phyloP scores from a whole-genome alignment of 371 early-diverging fungal species.

The Mortierella sp. region DNA sequence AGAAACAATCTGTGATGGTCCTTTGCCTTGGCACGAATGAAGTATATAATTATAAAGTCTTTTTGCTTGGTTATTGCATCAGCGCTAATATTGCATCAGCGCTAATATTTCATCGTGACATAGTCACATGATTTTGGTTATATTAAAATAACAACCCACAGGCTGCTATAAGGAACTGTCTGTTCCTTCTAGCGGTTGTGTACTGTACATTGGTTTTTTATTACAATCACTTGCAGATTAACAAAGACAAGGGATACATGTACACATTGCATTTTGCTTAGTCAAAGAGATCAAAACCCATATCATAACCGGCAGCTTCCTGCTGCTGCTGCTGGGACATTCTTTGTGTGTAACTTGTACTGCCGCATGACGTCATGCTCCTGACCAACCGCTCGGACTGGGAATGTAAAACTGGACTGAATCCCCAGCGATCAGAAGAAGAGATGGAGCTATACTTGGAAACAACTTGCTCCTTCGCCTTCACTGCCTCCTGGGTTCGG shows the following conservation, averaged over 20 bases:
- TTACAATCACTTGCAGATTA: too few relatives aligned
- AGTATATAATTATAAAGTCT: too few relatives aligned
- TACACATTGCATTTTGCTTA: too few relatives aligned
- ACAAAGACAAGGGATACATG: too few relatives aligned
- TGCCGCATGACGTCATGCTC: constrained; percentile 20
- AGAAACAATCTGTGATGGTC: neutral
- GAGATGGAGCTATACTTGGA: constrained; percentile 16
- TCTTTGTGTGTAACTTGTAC: constrained; percentile 18
- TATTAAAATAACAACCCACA: too few relatives aligned
- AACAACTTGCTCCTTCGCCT: constrained; percentile 25
- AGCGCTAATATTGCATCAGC: too few relatives aligned
- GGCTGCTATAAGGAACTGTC: too few relatives aligned
- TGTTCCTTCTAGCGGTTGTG: too few relatives aligned
- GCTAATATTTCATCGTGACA: too few relatives aligned
- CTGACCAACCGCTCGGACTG: constrained; percentile 35
- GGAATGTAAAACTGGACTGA: constrained; percentile 17
- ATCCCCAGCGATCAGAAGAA: constrained; percentile 27
- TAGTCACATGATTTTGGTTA: too few relatives aligned
- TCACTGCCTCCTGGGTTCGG: constrained; percentile 29
- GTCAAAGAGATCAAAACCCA: constrained; percentile 16
- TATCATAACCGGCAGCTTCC: constrained; percentile 4
- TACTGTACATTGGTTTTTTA: too few relatives aligned
- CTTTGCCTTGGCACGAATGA: neutral
- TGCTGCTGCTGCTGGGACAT: constrained; percentile 21
- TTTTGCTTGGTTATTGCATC: too few relatives aligned